phyloP scores from a whole-genome alignment of 441 rosid species.

The Populus hybrid region DNA sequence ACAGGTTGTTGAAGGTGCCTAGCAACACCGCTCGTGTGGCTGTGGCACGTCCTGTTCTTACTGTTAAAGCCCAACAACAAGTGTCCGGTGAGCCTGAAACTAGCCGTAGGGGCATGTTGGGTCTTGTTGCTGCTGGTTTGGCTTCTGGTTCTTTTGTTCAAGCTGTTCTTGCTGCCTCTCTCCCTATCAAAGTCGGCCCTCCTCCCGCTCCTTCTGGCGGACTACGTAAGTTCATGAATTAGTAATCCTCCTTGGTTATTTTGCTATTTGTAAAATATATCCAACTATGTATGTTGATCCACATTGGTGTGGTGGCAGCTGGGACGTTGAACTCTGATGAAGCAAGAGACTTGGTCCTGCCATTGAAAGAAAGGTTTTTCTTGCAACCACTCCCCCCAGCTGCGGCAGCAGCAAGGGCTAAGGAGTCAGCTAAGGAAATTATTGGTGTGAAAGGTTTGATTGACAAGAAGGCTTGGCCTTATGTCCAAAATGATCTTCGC shows the following conservation, averaged over 20 bases:
- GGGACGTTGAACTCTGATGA: constrained; percentile 86
- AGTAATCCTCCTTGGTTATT: background rate
- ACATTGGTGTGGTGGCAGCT: constrained; percentile 47
- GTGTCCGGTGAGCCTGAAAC: constrained; percentile 50
- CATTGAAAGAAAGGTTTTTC: constrained; percentile 66
- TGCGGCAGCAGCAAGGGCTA: constrained; percentile 78
- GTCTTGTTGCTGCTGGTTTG: constrained; percentile 71
- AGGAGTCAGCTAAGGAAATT: constrained; percentile 88
- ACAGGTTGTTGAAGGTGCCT: constrained; percentile 43
- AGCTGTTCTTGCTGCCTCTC: constrained; percentile 65
- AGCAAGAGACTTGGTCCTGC: constrained; percentile 65
- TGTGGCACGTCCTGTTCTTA: constrained; percentile 32
- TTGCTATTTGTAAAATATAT: background rate
- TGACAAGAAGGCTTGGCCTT: constrained; percentile 94
- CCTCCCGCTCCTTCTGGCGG: constrained; percentile 96
- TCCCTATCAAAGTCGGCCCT: constrained; percentile 71
- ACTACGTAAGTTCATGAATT: constrained; percentile 55
- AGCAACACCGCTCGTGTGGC: constrained; percentile 26
- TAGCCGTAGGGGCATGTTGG: constrained; percentile 65
- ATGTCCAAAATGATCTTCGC: constrained; percentile 85
- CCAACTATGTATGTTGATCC: too few relatives aligned
- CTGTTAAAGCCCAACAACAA: constrained; percentile 54
- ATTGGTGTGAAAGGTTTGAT: constrained; percentile 64
- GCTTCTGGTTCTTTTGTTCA: constrained; percentile 71
- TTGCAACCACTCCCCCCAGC: constrained; percentile 65